Evolutionary conservation across 345 rosid genomes (phyloP).

Genomic region (Nephelium lappaceum): DNA sequence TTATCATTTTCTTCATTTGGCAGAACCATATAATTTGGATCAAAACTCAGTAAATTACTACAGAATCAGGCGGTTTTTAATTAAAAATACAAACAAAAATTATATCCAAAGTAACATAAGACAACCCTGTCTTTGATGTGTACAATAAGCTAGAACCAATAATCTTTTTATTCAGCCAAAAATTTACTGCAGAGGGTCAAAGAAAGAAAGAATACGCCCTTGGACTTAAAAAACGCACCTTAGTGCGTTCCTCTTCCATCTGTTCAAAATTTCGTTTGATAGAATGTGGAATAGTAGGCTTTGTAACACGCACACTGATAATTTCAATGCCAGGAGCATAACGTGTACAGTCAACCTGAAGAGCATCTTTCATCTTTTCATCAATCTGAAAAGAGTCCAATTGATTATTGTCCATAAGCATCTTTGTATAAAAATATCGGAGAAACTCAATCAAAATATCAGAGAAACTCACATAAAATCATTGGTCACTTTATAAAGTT

Average conservation of each 20-base stretch:
- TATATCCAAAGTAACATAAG: not conserved
- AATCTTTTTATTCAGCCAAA: not conserved
- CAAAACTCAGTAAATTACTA: not conserved
- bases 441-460: not conserved
- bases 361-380: constrained; percentile 95
- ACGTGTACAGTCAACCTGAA: constrained; percentile 85
- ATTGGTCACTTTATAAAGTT: not conserved
- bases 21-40: not conserved
- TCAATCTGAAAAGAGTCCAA: constrained; percentile 59
- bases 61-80: not conserved
- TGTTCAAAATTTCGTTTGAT: constrained; percentile 80
- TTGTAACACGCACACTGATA: constrained; percentile 89
- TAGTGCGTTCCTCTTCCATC: constrained; percentile 96
- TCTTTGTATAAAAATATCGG: not conserved
- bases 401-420: constrained; percentile 11
- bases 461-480: not conserved
- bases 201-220: not conserved
- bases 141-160: not conserved
- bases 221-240: constrained; percentile 42
- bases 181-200: not conserved
- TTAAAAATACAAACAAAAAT: not conserved
- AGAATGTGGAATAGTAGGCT: constrained; percentile 79
- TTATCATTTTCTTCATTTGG: not conserved
- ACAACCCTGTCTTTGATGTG: not conserved
- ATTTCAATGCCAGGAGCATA: constrained; percentile 96